phyloP scores from a whole-genome alignment of 306 rosid genomes.

The Prunus mongolica region DNA sequence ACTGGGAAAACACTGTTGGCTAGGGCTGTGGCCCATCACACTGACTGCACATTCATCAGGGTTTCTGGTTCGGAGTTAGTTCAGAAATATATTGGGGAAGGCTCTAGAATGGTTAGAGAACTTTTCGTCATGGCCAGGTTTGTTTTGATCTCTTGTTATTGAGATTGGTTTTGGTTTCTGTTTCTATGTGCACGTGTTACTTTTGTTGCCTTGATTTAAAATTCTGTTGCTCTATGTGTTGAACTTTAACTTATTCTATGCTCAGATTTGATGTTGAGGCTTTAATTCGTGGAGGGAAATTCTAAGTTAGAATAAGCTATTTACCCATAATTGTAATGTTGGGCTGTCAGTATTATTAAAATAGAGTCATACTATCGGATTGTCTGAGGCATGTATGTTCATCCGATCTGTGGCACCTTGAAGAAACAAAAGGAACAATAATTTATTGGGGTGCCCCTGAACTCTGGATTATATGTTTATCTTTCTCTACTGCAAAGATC shows the following conservation, averaged over 20 bases:
- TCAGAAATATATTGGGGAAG: slow-evolving; percentile 99
- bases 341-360: background rate
- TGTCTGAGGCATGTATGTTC: background rate
- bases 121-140: slow-evolving; percentile 99
- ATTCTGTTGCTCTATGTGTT: background rate
- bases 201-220: background rate
- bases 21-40: slow-evolving; percentile 99
- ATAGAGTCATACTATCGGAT: background rate
- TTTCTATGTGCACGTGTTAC: background rate
- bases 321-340: background rate
- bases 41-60: slow-evolving; percentile 98
- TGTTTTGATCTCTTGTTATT: slow-evolving; percentile 22
- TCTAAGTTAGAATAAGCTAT: background rate
- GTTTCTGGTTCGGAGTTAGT: slow-evolving; percentile 98
- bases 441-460: background rate
- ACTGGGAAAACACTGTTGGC: slow-evolving; percentile 98
- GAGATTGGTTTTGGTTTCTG: background rate
- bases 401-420: background rate
- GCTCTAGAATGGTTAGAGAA: slow-evolving; percentile 98
- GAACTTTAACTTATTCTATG: background rate
- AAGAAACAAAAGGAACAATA: background rate
- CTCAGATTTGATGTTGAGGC: background rate
- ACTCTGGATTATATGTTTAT: background rate
- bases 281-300: background rate
- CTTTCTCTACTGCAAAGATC: background rate